Percentiles rank a stretch among this genome's conserved stretches.
Conservation (phyloP, 139 green algal species). For the Pedinophyceae sp. region DNA sequence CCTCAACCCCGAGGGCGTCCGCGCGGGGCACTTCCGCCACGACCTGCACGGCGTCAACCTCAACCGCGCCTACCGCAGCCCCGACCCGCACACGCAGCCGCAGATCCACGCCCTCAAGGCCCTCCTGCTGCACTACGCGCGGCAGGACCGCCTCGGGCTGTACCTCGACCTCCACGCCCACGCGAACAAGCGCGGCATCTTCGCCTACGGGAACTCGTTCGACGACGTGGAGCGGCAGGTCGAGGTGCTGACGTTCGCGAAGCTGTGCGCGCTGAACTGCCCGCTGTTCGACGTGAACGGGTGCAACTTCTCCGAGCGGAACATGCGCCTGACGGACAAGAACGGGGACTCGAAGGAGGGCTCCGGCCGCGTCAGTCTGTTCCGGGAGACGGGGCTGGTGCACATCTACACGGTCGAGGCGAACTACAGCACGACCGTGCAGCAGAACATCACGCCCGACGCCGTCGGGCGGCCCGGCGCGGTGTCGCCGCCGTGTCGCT, state of each 20-base stretch:
- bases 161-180: conserved; percentile 49
- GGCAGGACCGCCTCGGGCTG: conserved; percentile 18
- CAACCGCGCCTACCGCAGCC: conserved; percentile 33
- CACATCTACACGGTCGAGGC: conserved; percentile 43
- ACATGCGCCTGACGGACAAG: conserved; percentile 31
- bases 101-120: conserved; percentile 26
- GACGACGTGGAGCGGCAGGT: conserved; percentile 12
- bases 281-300: conserved; percentile 23
- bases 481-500: conserved; percentile 20
- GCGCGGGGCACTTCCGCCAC: conserved; percentile 31
- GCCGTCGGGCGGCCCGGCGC: conserved; percentile 6
- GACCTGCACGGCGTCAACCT: conserved; percentile 40
- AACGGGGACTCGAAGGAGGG: conserved; percentile 36
- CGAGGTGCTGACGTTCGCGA: conserved; percentile 13
- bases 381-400: conserved; percentile 23
- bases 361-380: conserved; percentile 29
- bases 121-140: conserved; percentile 21
- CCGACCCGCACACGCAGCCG: conserved; percentile 19
- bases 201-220: conserved; percentile 36
- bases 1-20: conserved; percentile 43
- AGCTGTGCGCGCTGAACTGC: conserved; percentile 26
- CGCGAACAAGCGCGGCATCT: conserved; percentile 38
- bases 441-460: conserved; percentile 13
- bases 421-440: conserved; percentile 25
- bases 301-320: conserved; percentile 43